Conservation (phyloP, 768 basidiomycete genomes). For the Mycena rosella region DNA sequence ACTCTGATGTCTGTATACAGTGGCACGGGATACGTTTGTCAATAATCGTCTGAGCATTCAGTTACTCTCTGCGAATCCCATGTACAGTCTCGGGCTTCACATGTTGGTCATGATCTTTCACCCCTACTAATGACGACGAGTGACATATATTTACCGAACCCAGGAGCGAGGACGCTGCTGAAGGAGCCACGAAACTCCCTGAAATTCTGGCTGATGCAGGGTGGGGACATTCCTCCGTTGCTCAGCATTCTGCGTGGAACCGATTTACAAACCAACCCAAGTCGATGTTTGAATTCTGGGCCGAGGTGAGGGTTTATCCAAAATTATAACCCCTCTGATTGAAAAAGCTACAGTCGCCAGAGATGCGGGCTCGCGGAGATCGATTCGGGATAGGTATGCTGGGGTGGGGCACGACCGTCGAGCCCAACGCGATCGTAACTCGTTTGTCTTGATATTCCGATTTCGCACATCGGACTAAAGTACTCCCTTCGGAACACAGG, state of each 20-base stretch:
- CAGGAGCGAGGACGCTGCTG: slow-evolving; percentile 32
- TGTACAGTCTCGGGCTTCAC: slow-evolving; percentile 34
- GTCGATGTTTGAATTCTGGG: slow-evolving; percentile 28
- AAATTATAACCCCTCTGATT: no score
- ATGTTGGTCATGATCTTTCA: no score
- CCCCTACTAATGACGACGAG: no score
- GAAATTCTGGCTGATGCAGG: slow-evolving; percentile 33
- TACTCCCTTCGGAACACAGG: slow-evolving; percentile 32
- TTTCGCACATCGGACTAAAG: no score
- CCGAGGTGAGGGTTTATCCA: no score
- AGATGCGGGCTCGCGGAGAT: slow-evolving; percentile 24
- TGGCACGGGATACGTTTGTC: slow-evolving; percentile 40
- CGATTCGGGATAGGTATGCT: slow-evolving; percentile 35
- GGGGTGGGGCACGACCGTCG: slow-evolving; percentile 33
- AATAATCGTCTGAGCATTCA: slow-evolving; percentile 45
- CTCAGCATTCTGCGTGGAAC: no score
- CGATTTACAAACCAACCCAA: neutral
- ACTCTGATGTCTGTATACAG: no score
- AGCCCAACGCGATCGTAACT: slow-evolving; percentile 26
- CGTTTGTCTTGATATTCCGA: no score
- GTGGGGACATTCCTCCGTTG: neutral
- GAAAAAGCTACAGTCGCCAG: slow-evolving; percentile 26
- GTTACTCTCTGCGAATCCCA: slow-evolving; percentile 33
- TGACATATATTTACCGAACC: neutral
- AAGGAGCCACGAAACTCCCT: slow-evolving; percentile 22